phyloP scores from a whole-genome alignment of 1,139 yeast species.

The Nakaseomyces delphensis region DNA sequence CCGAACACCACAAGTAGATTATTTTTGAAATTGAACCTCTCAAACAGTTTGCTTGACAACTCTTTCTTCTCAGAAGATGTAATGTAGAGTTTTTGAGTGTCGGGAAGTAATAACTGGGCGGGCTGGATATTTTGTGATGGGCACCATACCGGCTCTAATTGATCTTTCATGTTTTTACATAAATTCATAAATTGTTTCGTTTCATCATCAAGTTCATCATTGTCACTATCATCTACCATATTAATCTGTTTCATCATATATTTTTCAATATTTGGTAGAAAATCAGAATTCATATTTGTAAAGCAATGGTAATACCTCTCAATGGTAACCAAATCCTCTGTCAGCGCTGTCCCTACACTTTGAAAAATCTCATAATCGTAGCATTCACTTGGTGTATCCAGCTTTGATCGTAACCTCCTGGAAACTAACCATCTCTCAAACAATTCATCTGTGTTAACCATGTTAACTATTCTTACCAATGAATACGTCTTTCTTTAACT shows the following conservation, averaged over 20 bases:
- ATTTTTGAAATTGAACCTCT: conserved; percentile 11
- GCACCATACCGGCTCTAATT: conserved; percentile 23
- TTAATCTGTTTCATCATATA: not conserved
- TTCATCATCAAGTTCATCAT: conserved; percentile 1
- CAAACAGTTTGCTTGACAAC: conserved; percentile 7
- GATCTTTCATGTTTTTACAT: conserved; percentile 9
- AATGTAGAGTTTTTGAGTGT: conserved; percentile 15
- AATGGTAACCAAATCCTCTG: conserved; percentile 4
- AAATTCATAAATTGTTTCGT: not conserved
- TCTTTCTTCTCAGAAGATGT: conserved; percentile 1
- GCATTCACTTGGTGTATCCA: conserved; percentile 2
- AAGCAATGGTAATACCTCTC: conserved; percentile 6
- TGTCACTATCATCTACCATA: not conserved
- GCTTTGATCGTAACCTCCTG: conserved; percentile 6
- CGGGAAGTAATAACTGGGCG: conserved; percentile 18
- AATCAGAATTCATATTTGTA: not conserved
- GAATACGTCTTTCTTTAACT: too few species aligned
- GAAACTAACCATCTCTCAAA: conserved; percentile 9
- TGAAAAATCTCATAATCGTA: conserved; percentile 7
- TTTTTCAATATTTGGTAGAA: not conserved
- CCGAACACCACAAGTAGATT: conserved; percentile 14
- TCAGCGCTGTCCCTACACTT: conserved; percentile 4
- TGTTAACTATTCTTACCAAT: too few species aligned
- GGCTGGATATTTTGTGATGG: conserved; percentile 16
- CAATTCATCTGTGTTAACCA: conserved; percentile 1